Evolutionary conservation across 2,329 filamentous ascomycete genomes (phyloP).

Genomic region (Volutella citrinella): DNA sequence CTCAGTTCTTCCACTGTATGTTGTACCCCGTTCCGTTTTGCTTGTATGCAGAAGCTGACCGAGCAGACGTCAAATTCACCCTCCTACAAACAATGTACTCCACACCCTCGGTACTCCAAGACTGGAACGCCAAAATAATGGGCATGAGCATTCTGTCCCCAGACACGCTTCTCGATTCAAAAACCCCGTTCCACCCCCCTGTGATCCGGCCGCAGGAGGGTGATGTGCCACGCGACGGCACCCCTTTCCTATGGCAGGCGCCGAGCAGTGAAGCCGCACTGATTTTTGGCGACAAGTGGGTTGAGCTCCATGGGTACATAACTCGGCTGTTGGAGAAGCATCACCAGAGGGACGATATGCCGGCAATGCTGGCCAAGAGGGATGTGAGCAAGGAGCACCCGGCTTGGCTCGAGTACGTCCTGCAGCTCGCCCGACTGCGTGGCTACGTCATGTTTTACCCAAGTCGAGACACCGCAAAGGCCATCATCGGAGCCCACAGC

Average conservation of each 20-base stretch:
- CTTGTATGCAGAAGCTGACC: constrained; percentile 21
- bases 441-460: constrained; percentile 83
- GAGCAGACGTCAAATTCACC: constrained; percentile 67
- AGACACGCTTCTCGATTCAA: constrained; percentile 58
- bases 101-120: constrained; percentile 35
- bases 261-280: constrained; percentile 80
- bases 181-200: constrained; percentile 48
- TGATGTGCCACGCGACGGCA: too few relatives aligned
- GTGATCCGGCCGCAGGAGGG: too few relatives aligned
- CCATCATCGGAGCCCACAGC: constrained; percentile 71
- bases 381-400: constrained; percentile 66
- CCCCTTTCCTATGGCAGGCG: constrained; percentile 79
- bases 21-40: too few relatives aligned
- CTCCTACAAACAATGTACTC: constrained; percentile 79
- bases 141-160: constrained; percentile 81
- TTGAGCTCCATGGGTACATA: constrained; percentile 78
- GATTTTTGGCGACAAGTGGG: constrained; percentile 83
- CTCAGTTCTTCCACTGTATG: constrained; percentile 77
- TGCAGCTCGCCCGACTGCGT: constrained; percentile 71
- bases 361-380: constrained; percentile 48
- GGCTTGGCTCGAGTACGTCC: constrained; percentile 73
- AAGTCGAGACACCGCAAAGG: constrained; percentile 47
- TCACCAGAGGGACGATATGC: constrained; percentile 30
- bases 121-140: constrained; percentile 57
- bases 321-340: constrained; percentile 55